Evolutionary conservation across 257 asterid genomes (phyloP).

Genomic region (Datura wrightii): DNA sequence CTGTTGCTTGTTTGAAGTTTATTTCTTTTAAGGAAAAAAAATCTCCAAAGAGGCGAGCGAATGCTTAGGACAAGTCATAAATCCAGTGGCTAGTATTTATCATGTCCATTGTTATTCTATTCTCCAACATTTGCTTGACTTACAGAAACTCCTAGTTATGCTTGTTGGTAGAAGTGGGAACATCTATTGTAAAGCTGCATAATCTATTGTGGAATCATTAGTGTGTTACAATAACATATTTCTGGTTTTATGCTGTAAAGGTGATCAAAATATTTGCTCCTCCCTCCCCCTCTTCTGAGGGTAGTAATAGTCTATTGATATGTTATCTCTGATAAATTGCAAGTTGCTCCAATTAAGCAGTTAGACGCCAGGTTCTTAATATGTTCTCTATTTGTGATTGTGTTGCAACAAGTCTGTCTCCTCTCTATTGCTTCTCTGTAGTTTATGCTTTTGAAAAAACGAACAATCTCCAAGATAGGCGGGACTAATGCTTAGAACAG

Average conservation of each 20-base stretch:
- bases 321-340: neutral
- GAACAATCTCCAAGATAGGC: neutral
- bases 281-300: neutral
- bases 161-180: neutral
- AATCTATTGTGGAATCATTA: neutral
- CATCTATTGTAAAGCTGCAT: constrained; percentile 9
- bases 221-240: neutral
- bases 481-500: neutral
- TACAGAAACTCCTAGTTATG: neutral
- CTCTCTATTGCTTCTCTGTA: neutral
- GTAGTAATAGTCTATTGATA: neutral
- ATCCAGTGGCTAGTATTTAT: neutral
- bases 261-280: neutral
- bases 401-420: neutral
- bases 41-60: neutral
- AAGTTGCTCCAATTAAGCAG: neutral
- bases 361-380: neutral
- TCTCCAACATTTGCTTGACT: constrained; percentile 15
- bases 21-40: neutral
- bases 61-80: neutral
- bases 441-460: neutral
- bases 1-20: neutral
- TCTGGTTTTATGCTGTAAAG: constrained; percentile 16
- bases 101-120: neutral
- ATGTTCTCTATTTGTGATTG: neutral